These are phyloP conservation scores for Aspergillus japonicus DNA, from an alignment of 2,329 filamentous ascomycete genomes.

Conservation along the genomic window DNA sequence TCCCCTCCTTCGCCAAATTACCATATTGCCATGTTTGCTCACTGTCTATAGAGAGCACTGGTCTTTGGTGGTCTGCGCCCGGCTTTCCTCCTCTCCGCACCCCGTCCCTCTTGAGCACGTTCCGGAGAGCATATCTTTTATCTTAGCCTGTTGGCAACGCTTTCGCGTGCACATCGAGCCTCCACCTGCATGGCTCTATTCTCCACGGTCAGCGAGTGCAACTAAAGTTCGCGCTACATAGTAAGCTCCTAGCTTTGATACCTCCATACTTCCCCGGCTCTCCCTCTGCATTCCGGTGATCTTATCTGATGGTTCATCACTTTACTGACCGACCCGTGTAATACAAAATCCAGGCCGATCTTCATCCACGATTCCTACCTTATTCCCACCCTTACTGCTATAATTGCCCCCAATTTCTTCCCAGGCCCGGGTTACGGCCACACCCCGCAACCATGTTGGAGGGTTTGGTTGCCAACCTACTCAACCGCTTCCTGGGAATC, in stretches of 20 bases:
- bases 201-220: slow-evolving; percentile 21
- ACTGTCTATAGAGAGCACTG: neutral
- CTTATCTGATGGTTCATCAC: neutral
- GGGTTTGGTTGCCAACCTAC: slow-evolving; percentile 90
- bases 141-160: slow-evolving; percentile 19
- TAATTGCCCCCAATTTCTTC: slow-evolving; percentile 10
- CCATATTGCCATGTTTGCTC: slow-evolving; percentile 2
- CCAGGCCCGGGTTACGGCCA: slow-evolving; percentile 74
- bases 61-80: slow-evolving; percentile 1
- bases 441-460: slow-evolving; percentile 77
- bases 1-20: neutral
- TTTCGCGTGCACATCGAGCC: slow-evolving; percentile 28
- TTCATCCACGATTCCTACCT: slow-evolving; percentile 3
- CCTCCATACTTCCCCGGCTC: slow-evolving; percentile 5
- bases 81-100: slow-evolving; percentile 9
- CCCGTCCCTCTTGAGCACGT: slow-evolving; percentile 12
- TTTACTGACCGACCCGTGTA: slow-evolving; percentile 15
- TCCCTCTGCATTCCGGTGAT: slow-evolving; percentile 5
- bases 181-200: slow-evolving; percentile 30
- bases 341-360: slow-evolving; percentile 7
- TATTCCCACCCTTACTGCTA: neutral
- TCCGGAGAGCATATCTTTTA: neutral
- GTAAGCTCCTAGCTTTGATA: slow-evolving; percentile 14
- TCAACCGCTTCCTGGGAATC: slow-evolving; percentile 99
- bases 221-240: slow-evolving; percentile 21